phyloP scores from a whole-genome alignment of 345 rosid genomes.

The Fremontodendron californicum region DNA sequence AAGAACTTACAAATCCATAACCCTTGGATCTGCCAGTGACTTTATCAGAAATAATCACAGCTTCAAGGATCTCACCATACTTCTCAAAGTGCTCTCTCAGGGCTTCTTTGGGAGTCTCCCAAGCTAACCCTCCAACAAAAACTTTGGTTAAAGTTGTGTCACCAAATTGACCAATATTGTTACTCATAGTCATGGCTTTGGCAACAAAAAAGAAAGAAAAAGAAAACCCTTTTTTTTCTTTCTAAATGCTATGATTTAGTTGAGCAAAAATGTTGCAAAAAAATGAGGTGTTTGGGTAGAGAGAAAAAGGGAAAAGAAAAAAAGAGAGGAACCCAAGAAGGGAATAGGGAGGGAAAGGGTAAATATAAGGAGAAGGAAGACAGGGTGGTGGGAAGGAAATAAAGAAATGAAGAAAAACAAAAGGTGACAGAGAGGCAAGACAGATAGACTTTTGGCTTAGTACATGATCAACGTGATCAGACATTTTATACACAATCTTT shows the following conservation, averaged over 20 bases:
- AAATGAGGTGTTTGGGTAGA: not conserved
- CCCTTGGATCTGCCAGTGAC: constrained; percentile 96
- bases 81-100: constrained; percentile 80
- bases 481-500: not conserved
- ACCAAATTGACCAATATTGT: constrained; percentile 57
- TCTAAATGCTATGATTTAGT: not conserved
- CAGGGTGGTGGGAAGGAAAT: constrained; percentile 18
- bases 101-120: constrained; percentile 92
- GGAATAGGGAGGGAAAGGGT: constrained; percentile 8
- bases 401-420: constrained; percentile 27
- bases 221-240: not conserved
- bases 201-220: not conserved
- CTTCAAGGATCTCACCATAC: constrained; percentile 89
- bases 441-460: constrained; percentile 37
- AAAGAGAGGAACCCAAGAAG: not conserved
- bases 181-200: constrained; percentile 43
- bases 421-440: constrained; percentile 54
- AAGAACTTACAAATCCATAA: constrained; percentile 74
- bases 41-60: constrained; percentile 90
- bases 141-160: constrained; percentile 95
- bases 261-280: not conserved
- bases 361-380: constrained; percentile 23
- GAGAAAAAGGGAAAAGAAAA: constrained; percentile 8
- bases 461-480: constrained; percentile 46
- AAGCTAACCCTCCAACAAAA: constrained; percentile 93